Evolutionary conservation across 345 rosid genomes (phyloP).

Genomic region (Pistacia vera): DNA sequence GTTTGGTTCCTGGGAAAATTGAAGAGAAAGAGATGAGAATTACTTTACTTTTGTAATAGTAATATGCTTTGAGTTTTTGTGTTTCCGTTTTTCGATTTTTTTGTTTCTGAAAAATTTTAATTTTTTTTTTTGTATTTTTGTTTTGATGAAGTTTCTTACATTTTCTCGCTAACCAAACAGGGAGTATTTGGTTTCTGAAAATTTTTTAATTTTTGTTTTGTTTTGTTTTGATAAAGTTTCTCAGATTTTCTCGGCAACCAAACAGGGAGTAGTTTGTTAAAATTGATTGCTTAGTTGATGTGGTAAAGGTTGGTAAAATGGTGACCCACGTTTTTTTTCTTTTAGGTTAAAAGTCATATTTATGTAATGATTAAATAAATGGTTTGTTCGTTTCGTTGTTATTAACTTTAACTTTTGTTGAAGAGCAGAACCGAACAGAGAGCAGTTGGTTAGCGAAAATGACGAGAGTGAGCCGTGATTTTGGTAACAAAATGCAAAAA

Average conservation of each 20-base stretch:
- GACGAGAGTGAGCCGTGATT: slow-evolving; percentile 79
- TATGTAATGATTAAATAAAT: slow-evolving; percentile 6
- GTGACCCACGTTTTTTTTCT: slow-evolving; percentile 7
- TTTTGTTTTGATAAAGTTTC: no score
- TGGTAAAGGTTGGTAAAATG: slow-evolving; percentile 14
- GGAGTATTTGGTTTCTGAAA: background rate
- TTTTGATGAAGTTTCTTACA: no score
- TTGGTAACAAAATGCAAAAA: slow-evolving; percentile 61
- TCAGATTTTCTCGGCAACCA: background rate
- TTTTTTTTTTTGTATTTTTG: no score
- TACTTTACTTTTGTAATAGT: no score
- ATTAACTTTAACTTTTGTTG: slow-evolving; percentile 19
- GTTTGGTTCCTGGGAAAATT: background rate
- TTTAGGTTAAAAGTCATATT: slow-evolving; percentile 14
- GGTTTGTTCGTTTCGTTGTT: slow-evolving; percentile 7
- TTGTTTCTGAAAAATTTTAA: background rate
- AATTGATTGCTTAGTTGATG: background rate
- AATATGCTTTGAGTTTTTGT: background rate
- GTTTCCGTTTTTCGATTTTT: background rate
- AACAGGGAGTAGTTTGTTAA: background rate
- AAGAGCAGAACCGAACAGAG: slow-evolving; percentile 23
- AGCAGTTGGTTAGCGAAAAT: slow-evolving; percentile 28
- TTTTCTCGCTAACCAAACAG: background rate
- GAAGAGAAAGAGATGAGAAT: background rate
- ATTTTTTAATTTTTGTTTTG: no score